Evolutionary conservation across 2,329 filamentous ascomycete species (phyloP).

Genomic region (Aspergillus ruber): DNA sequence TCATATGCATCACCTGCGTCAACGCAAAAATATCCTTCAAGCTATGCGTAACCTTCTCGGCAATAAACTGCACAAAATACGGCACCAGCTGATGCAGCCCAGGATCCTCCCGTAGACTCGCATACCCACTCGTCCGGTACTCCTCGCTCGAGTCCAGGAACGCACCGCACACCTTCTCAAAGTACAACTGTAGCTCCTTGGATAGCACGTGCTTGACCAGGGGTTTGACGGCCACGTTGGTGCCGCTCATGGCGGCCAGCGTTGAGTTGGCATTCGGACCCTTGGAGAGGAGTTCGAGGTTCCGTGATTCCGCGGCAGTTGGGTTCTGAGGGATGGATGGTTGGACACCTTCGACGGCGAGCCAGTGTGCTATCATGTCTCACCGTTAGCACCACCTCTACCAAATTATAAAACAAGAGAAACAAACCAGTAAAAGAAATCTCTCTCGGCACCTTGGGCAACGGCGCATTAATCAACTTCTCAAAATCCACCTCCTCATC

Average conservation of each 20-base stretch:
- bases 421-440: conserved; percentile 76
- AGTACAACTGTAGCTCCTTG: conserved; percentile 93
- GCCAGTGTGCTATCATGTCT: conserved; percentile 74
- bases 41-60: conserved; percentile 91
- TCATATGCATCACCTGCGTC: conserved; percentile 86
- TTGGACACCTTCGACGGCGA: conserved; percentile 94
- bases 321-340: conserved; percentile 96
- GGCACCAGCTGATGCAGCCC: conserved; percentile 92
- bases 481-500: conserved; percentile 99
- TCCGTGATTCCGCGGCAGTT: conserved; percentile 72
- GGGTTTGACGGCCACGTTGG: conserved; percentile 76
- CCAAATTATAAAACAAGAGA: background rate
- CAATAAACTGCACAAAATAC: conserved; percentile 93
- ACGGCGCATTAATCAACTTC: conserved; percentile 91
- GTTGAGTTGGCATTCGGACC: conserved; percentile 81
- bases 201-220: conserved; percentile 93
- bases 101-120: conserved; percentile 79
- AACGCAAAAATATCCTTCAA: conserved; percentile 85
- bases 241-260: conserved; percentile 73
- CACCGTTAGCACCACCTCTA: conserved; percentile 5
- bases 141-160: conserved; percentile 81
- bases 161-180: conserved; percentile 87
- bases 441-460: conserved; percentile 91
- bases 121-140: conserved; percentile 76
- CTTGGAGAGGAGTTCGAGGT: conserved; percentile 82